phyloP scores from a whole-genome alignment of 805 yeast species.

The Wickerhamiella lipophila region DNA sequence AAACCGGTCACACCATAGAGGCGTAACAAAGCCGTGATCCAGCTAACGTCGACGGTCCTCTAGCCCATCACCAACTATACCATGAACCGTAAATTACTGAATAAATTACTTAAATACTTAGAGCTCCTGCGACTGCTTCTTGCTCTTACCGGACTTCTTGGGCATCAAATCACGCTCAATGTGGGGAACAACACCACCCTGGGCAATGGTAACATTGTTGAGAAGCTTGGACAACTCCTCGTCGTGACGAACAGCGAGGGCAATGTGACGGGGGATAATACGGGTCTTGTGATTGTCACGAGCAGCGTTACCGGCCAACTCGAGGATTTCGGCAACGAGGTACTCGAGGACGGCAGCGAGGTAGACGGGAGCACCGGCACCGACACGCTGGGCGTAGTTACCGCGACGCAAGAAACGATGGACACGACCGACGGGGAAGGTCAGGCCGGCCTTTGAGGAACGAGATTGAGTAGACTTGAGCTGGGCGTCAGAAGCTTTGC shows the following conservation, averaged over 20 bases:
- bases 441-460: slow-evolving; percentile 57
- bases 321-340: slow-evolving; percentile 91
- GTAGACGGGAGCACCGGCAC: slow-evolving; percentile 83
- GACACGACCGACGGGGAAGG: slow-evolving; percentile 96
- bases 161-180: slow-evolving; percentile 70
- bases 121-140: slow-evolving; percentile 19
- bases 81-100: background rate
- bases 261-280: slow-evolving; percentile 95
- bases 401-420: slow-evolving; percentile 88
- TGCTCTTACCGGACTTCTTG: slow-evolving; percentile 36
- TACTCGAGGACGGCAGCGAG: slow-evolving; percentile 92
- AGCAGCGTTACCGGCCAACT: slow-evolving; percentile 97
- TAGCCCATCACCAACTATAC: background rate
- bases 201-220: slow-evolving; percentile 82
- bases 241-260: slow-evolving; percentile 94
- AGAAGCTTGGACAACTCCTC: slow-evolving; percentile 91
- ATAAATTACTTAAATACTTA: slow-evolving; percentile 9
- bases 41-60: no score
- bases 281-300: slow-evolving; percentile 90
- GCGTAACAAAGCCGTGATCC: no score
- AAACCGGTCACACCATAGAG: no score
- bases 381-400: slow-evolving; percentile 62
- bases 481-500: slow-evolving; percentile 79
- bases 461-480: slow-evolving; percentile 95
- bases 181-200: slow-evolving; percentile 96